Evolutionary conservation across 2,329 filamentous ascomycete genomes (phyloP).

Genomic region (Stemphylium beticola): DNA sequence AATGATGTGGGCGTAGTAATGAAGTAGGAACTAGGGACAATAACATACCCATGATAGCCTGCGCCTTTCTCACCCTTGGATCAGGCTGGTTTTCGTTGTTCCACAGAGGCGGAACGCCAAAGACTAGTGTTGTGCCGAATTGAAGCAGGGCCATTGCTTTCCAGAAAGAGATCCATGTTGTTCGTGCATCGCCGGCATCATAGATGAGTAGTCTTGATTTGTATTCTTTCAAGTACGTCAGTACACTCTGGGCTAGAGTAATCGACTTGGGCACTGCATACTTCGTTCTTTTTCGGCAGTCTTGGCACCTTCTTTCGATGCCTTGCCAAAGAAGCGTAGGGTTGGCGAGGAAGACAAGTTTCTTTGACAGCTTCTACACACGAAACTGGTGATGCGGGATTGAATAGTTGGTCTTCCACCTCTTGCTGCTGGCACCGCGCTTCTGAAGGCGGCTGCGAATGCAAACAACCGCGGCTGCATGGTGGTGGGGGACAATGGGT

Average conservation of each 20-base stretch:
- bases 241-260: not conserved
- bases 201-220: constrained; percentile 42
- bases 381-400: constrained; percentile 23
- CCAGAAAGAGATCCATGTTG: constrained; percentile 45
- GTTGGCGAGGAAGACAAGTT: constrained; percentile 41
- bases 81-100: constrained; percentile 44
- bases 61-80: constrained; percentile 31
- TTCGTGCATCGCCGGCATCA: constrained; percentile 46
- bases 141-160: constrained; percentile 46
- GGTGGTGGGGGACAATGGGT: constrained; percentile 13
- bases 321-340: constrained; percentile 24
- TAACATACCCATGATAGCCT: constrained; percentile 39
- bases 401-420: not conserved
- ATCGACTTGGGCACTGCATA: constrained; percentile 2
- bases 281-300: constrained; percentile 30
- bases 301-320: constrained; percentile 25
- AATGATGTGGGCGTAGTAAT: no score
- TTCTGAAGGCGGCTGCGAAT: constrained; percentile 27
- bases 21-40: no score
- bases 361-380: constrained; percentile 36
- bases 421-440: constrained; percentile 19
- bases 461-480: constrained; percentile 38
- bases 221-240: constrained; percentile 28
- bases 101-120: constrained; percentile 42
- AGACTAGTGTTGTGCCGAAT: constrained; percentile 40